A percentile compares a stretch with the other conserved stretches of the same genome.
Evolutionary conservation across 202 grass and related monocot genomes (phyloP).

Genomic region (Brachypodium distachyon): DNA sequence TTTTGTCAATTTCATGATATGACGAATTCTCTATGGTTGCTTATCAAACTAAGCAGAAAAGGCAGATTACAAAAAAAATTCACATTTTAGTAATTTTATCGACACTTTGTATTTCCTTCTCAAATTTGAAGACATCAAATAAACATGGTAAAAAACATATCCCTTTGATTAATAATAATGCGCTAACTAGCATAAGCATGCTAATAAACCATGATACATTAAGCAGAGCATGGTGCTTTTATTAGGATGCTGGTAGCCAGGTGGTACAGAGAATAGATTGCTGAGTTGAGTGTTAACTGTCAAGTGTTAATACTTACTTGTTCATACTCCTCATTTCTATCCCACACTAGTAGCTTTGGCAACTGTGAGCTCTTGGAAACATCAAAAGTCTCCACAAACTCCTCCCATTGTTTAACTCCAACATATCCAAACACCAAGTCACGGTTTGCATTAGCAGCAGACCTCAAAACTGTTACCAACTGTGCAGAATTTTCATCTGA

Average conservation of each 20-base stretch:
- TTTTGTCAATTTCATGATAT: constrained; percentile 6
- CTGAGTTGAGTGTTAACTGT: neutral
- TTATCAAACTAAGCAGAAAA: neutral
- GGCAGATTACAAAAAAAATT: neutral
- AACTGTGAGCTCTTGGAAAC: constrained; percentile 61
- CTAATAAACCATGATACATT: neutral
- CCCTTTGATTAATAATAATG: neutral
- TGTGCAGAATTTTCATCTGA: constrained; percentile 59
- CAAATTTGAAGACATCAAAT: neutral
- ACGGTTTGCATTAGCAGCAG: constrained; percentile 83
- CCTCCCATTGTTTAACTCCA: constrained; percentile 84
- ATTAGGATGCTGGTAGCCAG: neutral
- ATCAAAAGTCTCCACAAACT: constrained; percentile 91
- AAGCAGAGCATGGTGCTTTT: neutral
- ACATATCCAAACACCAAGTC: constrained; percentile 93
- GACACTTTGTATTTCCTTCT: neutral
- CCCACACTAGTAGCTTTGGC: constrained; percentile 89
- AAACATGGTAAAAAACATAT: neutral
- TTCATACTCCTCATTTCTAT: constrained; percentile 92
- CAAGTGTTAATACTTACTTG: constrained; percentile 46
- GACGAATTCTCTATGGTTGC: neutral
- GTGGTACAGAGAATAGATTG: neutral
- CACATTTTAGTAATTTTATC: neutral
- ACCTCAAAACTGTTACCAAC: constrained; percentile 75
- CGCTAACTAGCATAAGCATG: constrained; percentile 1